Evolutionary conservation across 2,329 filamentous ascomycete species (phyloP), one percentile per base, ranked within the genome.

Genomic region (Mycosphaerella sp.): DNA sequence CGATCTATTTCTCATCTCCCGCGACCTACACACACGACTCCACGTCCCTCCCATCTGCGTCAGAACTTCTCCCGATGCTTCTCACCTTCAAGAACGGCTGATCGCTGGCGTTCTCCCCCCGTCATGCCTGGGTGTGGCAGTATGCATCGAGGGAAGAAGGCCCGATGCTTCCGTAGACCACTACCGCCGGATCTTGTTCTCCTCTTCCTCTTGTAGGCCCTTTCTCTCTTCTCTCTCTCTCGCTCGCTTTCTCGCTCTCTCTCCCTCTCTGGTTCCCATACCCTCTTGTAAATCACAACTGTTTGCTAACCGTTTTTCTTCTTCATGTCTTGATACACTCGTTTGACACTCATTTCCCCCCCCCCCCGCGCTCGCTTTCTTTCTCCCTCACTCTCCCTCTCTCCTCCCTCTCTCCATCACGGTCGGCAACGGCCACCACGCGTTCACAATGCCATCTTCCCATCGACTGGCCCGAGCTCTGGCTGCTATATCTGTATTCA

Each of bases 381-480:
- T 2, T 21, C 21, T 21, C 21, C 21, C 21, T 21, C 21, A 3
- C 21, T 4, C 21, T 21, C 21, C 21, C 21, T 21, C 21, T 21
- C 21, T 21, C 21, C 21, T 21, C 45, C n/a, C 32, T 23, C 5
- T 14, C 21, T 42, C 21, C 39, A 14, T 50, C 23, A 39, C 21
- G 48, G 39, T 50, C 23, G 48, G 40, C 48, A 32, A 50, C 39
- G 40, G 48, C 48, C 40, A 43, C 41, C 17, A 21, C 14, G 41
- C n/a, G 2, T 26, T 26, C 42, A 26, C 21, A 1, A 39, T 29
- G 51, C 55, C 46, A 60, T 58, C 53, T 23, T 51, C 45, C 42
- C 49, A 21, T 26, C 34, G 55, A 47, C 39, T 58, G 44, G 32
- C 36, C 43, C 56, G 56, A 43, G 46, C 49, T 42, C 47, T 63